Conservation (phyloP, 2,329 filamentous ascomycete genomes). For the Blastomyces parvus region DNA sequence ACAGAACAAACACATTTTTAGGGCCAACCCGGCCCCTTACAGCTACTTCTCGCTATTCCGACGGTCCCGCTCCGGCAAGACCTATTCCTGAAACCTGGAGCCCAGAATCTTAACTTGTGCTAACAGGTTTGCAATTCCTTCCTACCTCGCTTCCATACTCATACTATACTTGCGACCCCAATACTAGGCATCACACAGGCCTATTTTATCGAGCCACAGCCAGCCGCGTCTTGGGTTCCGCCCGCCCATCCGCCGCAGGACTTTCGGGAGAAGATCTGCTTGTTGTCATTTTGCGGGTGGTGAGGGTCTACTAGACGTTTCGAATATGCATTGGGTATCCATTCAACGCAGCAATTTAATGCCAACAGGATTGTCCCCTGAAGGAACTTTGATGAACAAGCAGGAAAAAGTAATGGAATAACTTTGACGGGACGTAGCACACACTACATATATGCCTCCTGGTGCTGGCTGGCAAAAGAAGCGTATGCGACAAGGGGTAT, state of each 20-base stretch:
- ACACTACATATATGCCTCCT: neutral
- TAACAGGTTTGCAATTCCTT: too few relatives aligned
- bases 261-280: constrained; percentile 41
- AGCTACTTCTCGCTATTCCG: too few relatives aligned
- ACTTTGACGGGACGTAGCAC: neutral
- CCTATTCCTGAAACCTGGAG: too few relatives aligned
- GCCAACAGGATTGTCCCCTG: neutral
- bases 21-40: too few relatives aligned
- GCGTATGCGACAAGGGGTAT: neutral
- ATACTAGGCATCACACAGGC: too few relatives aligned
- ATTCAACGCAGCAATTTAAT: neutral
- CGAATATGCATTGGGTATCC: neutral
- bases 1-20: too few relatives aligned
- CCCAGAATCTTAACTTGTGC: too few relatives aligned
- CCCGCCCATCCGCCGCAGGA: constrained; percentile 40
- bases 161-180: too few relatives aligned
- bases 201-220: constrained; percentile 34
- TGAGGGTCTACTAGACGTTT: constrained; percentile 46
- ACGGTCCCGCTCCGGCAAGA: too few relatives aligned
- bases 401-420: neutral
- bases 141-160: too few relatives aligned
- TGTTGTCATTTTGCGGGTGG: constrained; percentile 54
- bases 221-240: too few relatives aligned
- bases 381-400: neutral
- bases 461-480: neutral